A percentile compares a stretch with the other conserved stretches of the same genome.
These are phyloP conservation scores for Juncus inflexus DNA, from an alignment of 176 grass and related monocot genomes.

Conservation along the genomic window DNA sequence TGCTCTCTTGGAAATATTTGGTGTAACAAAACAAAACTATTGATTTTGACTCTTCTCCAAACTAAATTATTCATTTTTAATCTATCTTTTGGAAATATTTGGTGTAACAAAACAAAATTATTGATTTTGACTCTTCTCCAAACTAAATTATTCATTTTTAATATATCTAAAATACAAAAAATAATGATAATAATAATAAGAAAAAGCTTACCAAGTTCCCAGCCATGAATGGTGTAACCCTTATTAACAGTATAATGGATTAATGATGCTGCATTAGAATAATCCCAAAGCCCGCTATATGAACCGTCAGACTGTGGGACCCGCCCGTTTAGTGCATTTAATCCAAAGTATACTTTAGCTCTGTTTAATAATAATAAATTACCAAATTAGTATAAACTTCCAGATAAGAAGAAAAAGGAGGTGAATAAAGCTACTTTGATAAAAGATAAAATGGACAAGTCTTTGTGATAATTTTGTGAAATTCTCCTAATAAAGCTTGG, in stretches of 20 bases:
- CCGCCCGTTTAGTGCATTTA: slow-evolving; percentile 82
- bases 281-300: slow-evolving; percentile 68
- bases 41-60: background rate
- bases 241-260: slow-evolving; percentile 55
- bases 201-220: slow-evolving; percentile 71
- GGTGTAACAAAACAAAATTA: slow-evolving; percentile 12
- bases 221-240: slow-evolving; percentile 76
- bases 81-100: background rate
- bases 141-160: slow-evolving; percentile 8
- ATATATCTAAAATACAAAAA: background rate
- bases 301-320: slow-evolving; percentile 51
- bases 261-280: slow-evolving; percentile 71
- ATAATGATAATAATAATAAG: background rate
- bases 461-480: background rate
- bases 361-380: slow-evolving; percentile 31
- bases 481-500: too few species aligned
- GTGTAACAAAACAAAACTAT: slow-evolving; percentile 12
- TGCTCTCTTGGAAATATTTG: background rate
- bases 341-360: slow-evolving; percentile 56
- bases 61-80: background rate
- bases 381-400: background rate
- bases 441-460: background rate
- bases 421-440: background rate
- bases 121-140: background rate
- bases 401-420: background rate